These are phyloP conservation scores for Talaromyces rugulosus DNA, from an alignment of 2,329 filamentous ascomycete species.

Conservation along the genomic window DNA sequence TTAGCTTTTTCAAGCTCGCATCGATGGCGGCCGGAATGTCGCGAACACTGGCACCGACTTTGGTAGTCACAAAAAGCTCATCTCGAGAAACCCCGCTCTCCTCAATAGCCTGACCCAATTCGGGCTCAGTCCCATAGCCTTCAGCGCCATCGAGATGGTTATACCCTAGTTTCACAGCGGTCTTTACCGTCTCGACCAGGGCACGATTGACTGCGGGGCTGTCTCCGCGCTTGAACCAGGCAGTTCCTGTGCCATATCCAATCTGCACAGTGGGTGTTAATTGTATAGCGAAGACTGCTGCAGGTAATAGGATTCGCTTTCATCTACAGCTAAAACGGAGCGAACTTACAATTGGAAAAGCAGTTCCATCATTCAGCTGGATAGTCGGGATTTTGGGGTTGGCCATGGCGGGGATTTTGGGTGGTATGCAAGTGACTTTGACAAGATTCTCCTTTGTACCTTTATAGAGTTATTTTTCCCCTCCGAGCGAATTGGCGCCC, in stretches of 20 bases:
- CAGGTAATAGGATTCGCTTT: neutral
- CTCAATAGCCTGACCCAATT: conserved; percentile 63
- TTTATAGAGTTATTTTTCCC: neutral
- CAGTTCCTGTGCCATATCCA: conserved; percentile 60
- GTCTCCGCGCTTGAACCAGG: conserved; percentile 56
- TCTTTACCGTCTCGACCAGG: conserved; percentile 53
- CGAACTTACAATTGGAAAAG: conserved; percentile 51
- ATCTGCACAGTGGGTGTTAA: conserved; percentile 36
- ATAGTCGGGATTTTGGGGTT: conserved; percentile 36
- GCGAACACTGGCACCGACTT: conserved; percentile 54
- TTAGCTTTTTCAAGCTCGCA: conserved; percentile 59
- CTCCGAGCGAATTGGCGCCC: neutral
- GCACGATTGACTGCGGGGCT: conserved; percentile 48
- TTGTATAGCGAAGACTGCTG: too few species aligned
- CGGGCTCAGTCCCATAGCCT: conserved; percentile 60
- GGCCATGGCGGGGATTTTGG: neutral
- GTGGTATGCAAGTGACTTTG: too few species aligned
- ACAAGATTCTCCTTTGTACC: neutral
- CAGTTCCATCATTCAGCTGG: conserved; percentile 54
- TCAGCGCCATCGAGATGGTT: conserved; percentile 55
- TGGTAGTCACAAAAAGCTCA: conserved; percentile 64
- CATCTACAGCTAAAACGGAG: neutral
- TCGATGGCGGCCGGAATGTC: conserved; percentile 61
- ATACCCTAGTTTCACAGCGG: conserved; percentile 57
- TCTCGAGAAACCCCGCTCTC: conserved; percentile 60